phyloP scores from a whole-genome alignment of 352 stramenopile genomes.

The Plasmopara muralis region DNA sequence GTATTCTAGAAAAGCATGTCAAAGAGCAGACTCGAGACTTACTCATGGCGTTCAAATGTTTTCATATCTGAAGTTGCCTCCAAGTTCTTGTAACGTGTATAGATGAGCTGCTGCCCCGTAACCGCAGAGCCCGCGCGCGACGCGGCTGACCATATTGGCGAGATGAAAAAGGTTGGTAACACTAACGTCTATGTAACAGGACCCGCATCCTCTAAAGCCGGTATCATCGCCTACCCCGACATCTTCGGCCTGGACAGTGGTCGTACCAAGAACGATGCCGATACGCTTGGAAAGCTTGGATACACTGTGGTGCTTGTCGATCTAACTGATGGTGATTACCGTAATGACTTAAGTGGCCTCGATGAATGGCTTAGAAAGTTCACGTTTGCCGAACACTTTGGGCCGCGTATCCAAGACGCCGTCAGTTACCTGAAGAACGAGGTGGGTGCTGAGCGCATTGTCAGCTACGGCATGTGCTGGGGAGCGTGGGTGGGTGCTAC shows the following conservation, averaged over 20 bases:
- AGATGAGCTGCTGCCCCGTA: conserved; percentile 67
- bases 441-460: conserved; percentile 46
- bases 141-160: conserved; percentile 34
- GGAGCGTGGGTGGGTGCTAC: conserved; percentile 67
- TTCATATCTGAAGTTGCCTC: background rate
- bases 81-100: conserved; percentile 8
- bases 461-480: conserved; percentile 82
- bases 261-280: conserved; percentile 70
- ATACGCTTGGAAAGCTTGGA: conserved; percentile 63
- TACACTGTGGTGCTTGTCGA: conserved; percentile 75
- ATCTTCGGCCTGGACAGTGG: conserved; percentile 77
- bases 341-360: conserved; percentile 32
- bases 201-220: conserved; percentile 51
- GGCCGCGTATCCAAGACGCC: conserved; percentile 60
- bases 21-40: too few relatives aligned
- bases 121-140: conserved; percentile 51
- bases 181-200: conserved; percentile 73
- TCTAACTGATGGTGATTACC: conserved; percentile 58
- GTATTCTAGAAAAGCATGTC: too few relatives aligned
- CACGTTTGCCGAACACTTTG: conserved; percentile 42
- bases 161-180: conserved; percentile 60
- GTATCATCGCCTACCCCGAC: conserved; percentile 66
- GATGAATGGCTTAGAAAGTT: conserved; percentile 66
- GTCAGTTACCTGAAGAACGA: conserved; percentile 63
- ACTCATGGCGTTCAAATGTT: background rate